Percentiles rank a stretch among this genome's conserved stretches.
These are phyloP conservation scores for Diaporthe destruens DNA, from an alignment of 2,329 filamentous ascomycete species.

Conservation along the genomic window DNA sequence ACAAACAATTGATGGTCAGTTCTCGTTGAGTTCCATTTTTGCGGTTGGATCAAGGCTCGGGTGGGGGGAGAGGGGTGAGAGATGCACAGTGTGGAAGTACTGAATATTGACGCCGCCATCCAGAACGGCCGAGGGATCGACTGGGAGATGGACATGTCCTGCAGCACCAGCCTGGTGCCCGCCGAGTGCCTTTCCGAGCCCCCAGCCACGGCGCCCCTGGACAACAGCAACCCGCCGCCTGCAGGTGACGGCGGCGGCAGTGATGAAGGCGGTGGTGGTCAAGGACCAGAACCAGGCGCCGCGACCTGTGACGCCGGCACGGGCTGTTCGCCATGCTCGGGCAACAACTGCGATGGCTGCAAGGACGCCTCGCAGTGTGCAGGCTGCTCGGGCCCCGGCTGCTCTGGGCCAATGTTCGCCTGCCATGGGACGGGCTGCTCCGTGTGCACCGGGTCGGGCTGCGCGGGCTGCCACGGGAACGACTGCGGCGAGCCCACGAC, in stretches of 20 bases:
- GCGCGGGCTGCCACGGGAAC: not conserved
- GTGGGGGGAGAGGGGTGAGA: no score
- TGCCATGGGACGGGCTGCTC: slow-evolving; percentile 6
- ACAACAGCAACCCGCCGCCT: slow-evolving; percentile 1
- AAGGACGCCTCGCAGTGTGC: not conserved
- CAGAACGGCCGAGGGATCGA: not conserved
- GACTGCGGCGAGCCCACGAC: not conserved
- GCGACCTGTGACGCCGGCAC: not conserved
- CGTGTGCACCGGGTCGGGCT: not conserved
- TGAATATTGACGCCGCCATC: not conserved
- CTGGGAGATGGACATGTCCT: not conserved
- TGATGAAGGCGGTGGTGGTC: not conserved
- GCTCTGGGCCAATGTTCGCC: not conserved
- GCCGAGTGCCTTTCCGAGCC: not conserved
- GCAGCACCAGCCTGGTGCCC: not conserved
- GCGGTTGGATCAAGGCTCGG: not conserved
- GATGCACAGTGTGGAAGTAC: slow-evolving; percentile 1
- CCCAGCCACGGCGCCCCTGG: not conserved
- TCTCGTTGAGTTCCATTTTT: not conserved
- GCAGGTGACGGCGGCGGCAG: not conserved
- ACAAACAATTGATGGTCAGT: not conserved
- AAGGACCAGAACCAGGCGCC: not conserved
- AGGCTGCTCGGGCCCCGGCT: not conserved
- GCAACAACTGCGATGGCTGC: not conserved
- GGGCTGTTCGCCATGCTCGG: not conserved